Evolutionary conservation across 306 rosid species (phyloP).

Genomic region (Malus asiatica): DNA sequence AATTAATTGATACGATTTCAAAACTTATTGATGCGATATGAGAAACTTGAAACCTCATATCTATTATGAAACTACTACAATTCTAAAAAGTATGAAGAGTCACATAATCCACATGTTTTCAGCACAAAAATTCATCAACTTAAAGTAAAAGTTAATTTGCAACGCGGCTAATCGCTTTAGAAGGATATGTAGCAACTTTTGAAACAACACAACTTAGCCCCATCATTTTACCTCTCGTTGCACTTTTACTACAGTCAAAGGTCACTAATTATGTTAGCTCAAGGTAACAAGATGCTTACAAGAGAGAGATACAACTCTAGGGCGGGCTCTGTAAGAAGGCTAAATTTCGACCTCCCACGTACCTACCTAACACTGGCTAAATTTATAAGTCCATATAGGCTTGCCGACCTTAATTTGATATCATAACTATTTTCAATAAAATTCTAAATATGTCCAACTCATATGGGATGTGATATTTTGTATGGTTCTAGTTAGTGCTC

Average conservation of each 20-base stretch:
- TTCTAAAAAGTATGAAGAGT: no score
- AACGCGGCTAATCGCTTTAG: background rate
- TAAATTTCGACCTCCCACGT: background rate
- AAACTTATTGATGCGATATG: no score
- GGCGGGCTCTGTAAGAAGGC: background rate
- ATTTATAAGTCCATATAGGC: background rate
- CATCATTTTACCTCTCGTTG: background rate
- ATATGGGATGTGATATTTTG: constrained; percentile 11
- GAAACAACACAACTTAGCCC: background rate
- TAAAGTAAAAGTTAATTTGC: background rate
- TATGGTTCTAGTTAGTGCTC: constrained; percentile 1
- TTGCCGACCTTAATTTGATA: constrained; percentile 4
- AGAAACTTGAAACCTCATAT: no score
- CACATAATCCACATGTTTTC: background rate
- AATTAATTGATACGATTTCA: no score
- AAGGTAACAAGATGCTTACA: background rate
- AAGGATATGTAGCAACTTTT: background rate
- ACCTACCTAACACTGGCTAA: background rate
- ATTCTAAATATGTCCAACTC: background rate
- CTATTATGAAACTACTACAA: no score
- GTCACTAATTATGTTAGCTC: background rate
- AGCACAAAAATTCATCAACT: background rate
- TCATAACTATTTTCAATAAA: background rate
- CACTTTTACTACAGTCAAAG: background rate
- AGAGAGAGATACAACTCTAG: background rate